A percentile compares a stretch with the other conserved stretches of the same genome.
Evolutionary conservation across 2,329 filamentous ascomycete genomes (phyloP).

Genomic region (Fusarium pseudocircinatum): DNA sequence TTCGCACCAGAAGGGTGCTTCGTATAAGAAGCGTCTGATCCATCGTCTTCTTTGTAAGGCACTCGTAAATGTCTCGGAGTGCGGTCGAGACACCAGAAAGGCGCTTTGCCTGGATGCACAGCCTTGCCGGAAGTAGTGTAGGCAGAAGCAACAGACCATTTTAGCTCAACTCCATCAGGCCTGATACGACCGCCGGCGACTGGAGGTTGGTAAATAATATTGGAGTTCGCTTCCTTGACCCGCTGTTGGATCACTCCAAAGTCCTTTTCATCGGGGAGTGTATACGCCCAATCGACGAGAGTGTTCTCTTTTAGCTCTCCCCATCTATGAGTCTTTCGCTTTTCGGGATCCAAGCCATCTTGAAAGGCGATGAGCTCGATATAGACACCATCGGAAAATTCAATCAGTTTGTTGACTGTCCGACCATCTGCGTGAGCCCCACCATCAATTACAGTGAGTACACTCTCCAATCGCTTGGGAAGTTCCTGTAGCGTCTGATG

Average conservation of each 20-base stretch:
- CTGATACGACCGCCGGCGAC: constrained; percentile 21
- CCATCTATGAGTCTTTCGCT: constrained; percentile 22
- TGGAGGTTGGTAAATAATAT: background rate
- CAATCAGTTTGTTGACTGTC: constrained; percentile 19
- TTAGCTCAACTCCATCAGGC: constrained; percentile 22
- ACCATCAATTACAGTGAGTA: constrained; percentile 21
- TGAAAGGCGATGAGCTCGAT: constrained; percentile 33
- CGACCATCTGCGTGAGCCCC: constrained; percentile 24
- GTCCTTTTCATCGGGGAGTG: constrained; percentile 6
- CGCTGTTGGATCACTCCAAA: constrained; percentile 7
- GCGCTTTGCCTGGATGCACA: constrained; percentile 9
- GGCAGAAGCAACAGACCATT: constrained; percentile 27
- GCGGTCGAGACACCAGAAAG: constrained; percentile 29
- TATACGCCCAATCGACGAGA: constrained; percentile 27
- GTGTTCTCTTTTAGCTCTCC: constrained; percentile 14
- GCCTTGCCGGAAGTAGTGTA: background rate
- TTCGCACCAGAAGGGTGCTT: constrained; percentile 3
- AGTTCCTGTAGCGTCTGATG: constrained; percentile 15
- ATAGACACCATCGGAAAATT: constrained; percentile 20
- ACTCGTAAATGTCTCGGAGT: constrained; percentile 11
- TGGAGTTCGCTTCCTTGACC: background rate
- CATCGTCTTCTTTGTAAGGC: background rate
- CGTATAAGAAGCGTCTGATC: background rate
- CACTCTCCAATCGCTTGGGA: background rate
- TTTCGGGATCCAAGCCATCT: constrained; percentile 8